These are phyloP conservation scores for Wickerhamomyces ciferrii DNA, from an alignment of 805 yeast genomes.

Conservation along the genomic window DNA sequence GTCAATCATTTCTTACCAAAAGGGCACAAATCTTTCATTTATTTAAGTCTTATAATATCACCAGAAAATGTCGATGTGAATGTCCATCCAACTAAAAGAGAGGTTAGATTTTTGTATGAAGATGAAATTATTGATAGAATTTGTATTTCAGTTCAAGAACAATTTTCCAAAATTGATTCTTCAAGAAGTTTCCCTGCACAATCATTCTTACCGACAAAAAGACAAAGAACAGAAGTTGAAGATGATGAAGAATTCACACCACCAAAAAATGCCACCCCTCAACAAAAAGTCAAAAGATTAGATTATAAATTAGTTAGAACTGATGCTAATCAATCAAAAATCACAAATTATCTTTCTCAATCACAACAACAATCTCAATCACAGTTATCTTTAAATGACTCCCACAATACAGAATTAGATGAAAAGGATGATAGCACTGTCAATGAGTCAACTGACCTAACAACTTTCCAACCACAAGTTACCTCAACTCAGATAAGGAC, in stretches of 20 bases:
- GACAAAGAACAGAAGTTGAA: conserved; percentile 20
- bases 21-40: conserved; percentile 73
- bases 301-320: conserved; percentile 70
- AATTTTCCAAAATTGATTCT: conserved; percentile 53
- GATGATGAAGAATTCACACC: conserved; percentile 3
- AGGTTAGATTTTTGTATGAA: conserved; percentile 80
- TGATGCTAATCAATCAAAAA: conserved; percentile 57
- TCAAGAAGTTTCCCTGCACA: conserved; percentile 69
- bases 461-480: not conserved
- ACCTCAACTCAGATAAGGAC: not conserved
- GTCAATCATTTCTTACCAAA: conserved; percentile 57
- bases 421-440: not conserved
- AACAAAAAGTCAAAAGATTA: conserved; percentile 31
- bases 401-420: not conserved
- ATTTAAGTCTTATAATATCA: conserved; percentile 59
- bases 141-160: conserved; percentile 40
- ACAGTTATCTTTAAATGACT: not conserved
- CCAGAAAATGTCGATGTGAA: conserved; percentile 84
- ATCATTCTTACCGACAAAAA: conserved; percentile 34
- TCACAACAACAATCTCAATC: not conserved
- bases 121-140: conserved; percentile 75
- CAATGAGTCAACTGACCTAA: not conserved
- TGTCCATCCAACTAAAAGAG: conserved; percentile 93
- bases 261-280: conserved; percentile 1
- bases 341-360: conserved; percentile 31